Base-by-base conservation (phyloP, 2,329 filamentous ascomycete genomes). In the Trichophyton rubrum region DNA sequence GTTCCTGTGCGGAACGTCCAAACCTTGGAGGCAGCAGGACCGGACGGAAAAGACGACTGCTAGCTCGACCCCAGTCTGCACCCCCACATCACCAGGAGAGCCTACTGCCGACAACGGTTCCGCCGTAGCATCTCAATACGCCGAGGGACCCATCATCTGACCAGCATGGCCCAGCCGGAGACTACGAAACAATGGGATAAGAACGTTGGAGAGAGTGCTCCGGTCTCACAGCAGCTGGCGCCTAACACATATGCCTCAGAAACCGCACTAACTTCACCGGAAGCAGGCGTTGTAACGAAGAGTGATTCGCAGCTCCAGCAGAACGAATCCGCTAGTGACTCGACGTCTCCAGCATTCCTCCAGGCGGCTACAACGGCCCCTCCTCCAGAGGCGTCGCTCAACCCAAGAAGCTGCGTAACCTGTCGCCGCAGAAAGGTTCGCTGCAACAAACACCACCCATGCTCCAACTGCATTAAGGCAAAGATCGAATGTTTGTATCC, bases 401-500 rank as follows among this genome's bases (percentile, higher is more conserved):
- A 72, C 64, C 68, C 70, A 24, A 73, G 76, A 61, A 78, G 75
- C 63, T 78, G 76, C 67, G 68, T 77, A 17, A 78, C 76, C 45
- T 78, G 76, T 64, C 75, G 76, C 30, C 73, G 74, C 47, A 69
- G 76, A 45, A 78, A 78, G 63, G 76, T 79, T 15, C 73, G 76
- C 59, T 79, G 77, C 64, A 76, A 79, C 63, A 79, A 79, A 67
- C 66, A 71, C 35, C 71, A 74, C 11, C 77, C 77, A 27, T 79
- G 77, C 65, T 75, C 74, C 38, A 79, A 79, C 63, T 79, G 77
- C 62, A 66, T 70, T 56, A 78, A 74, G 67, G 74, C 75, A 0
- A 73, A 79, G 55, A 82, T 82, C 63, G 81, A 84, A 61, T 86
- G 83, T 68, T 66, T 84, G n/a, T 86, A 83, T 66, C 83, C 83